Evolutionary conservation across 2,329 filamentous ascomycete species (phyloP).

Genomic region (Orbilia oligospora): DNA sequence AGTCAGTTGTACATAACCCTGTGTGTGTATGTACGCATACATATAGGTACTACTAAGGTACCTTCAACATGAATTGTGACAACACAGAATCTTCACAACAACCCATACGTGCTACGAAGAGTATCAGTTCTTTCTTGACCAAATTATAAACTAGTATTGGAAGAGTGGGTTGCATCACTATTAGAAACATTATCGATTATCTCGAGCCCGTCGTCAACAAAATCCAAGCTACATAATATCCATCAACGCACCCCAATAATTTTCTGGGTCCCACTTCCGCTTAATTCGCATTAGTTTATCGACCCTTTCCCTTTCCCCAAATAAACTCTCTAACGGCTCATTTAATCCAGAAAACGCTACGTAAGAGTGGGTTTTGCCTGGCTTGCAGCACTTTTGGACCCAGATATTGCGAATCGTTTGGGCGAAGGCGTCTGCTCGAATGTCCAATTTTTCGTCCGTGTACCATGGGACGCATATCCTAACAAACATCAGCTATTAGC

Average conservation of each 20-base stretch:
- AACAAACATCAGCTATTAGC: background rate
- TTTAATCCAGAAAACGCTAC: slow-evolving; percentile 44
- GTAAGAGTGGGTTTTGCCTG: slow-evolving; percentile 34
- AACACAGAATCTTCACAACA: too few species aligned
- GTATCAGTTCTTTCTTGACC: too few species aligned
- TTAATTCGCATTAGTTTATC: slow-evolving; percentile 63
- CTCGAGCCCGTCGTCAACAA: background rate
- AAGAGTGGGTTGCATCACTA: too few species aligned
- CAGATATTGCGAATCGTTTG: slow-evolving; percentile 41
- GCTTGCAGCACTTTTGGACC: slow-evolving; percentile 41
- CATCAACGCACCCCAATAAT: slow-evolving; percentile 49
- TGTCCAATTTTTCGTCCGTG: slow-evolving; percentile 39
- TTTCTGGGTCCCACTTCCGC: slow-evolving; percentile 63
- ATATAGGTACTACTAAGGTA: too few species aligned
- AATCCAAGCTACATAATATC: background rate
- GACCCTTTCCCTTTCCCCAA: slow-evolving; percentile 52
- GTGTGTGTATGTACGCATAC: too few species aligned
- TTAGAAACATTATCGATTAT: too few species aligned
- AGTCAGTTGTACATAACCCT: too few species aligned
- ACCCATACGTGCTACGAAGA: too few species aligned
- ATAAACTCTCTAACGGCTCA: slow-evolving; percentile 48
- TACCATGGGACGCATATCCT: slow-evolving; percentile 56
- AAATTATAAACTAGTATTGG: too few species aligned
- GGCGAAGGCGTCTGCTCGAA: slow-evolving; percentile 35
- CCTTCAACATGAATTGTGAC: too few species aligned